These are phyloP conservation scores for Fraxinus dipetala DNA, from an alignment of 305 asterid species.

Conservation along the genomic window DNA sequence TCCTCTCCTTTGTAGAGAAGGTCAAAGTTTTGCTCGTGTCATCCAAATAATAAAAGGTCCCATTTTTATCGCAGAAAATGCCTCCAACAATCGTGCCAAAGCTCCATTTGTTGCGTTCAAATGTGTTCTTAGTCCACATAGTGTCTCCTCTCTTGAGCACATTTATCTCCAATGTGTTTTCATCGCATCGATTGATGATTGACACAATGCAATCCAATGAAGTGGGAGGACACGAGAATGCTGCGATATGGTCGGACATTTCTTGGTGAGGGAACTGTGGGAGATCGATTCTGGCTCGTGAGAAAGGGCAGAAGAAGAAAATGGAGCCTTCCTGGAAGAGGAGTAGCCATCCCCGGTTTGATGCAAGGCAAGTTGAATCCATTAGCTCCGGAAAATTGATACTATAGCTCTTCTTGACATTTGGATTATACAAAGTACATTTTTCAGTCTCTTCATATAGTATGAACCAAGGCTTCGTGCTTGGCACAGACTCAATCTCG, in stretches of 20 bases:
- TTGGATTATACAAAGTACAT: background rate
- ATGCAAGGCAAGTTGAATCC: conserved; percentile 29
- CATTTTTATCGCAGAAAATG: background rate
- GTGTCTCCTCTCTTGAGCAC: conserved; percentile 16
- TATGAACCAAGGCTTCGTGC: conserved; percentile 7
- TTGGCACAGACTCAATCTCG: conserved; percentile 1
- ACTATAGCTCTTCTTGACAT: background rate
- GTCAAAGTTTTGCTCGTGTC: background rate
- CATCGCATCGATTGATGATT: background rate
- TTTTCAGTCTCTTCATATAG: background rate
- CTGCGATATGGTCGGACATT: conserved; percentile 17
- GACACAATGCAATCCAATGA: conserved; percentile 20
- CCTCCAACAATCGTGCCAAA: conserved; percentile 9
- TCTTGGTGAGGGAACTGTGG: conserved; percentile 24
- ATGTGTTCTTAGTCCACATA: conserved; percentile 18
- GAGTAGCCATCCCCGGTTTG: conserved; percentile 35
- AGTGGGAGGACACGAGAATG: conserved; percentile 25
- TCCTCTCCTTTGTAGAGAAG: conserved; percentile 1
- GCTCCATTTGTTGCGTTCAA: background rate
- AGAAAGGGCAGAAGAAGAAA: conserved; percentile 39
- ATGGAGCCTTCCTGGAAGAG: conserved; percentile 17
- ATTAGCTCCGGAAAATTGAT: conserved; percentile 28
- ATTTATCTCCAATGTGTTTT: background rate
- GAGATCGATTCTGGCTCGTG: conserved; percentile 27
- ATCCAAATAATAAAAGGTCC: conserved; percentile 18